Base-by-base conservation (phyloP, 768 basidiomycete genomes). In the Leucosporidium yakuticum region DNA sequence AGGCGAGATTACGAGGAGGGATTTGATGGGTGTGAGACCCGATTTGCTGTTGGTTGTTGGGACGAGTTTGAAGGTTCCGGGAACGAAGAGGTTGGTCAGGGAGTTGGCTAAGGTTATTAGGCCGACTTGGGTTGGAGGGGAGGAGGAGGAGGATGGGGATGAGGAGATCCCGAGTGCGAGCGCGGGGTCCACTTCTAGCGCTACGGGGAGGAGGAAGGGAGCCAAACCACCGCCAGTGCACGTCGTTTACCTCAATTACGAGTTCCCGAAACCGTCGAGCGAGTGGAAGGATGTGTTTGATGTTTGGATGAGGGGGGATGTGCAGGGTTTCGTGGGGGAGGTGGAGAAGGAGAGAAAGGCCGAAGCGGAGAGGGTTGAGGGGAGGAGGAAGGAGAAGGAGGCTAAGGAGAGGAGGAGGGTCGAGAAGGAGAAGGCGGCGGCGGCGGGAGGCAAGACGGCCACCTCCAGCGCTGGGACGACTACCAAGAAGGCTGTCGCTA, bases 201-300 rank as follows among this genome's bases (percentile, higher is more conserved):
- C 48, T 20, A 32, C 62, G 21, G 17, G 39, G 2, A 54, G n/a
- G 56, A 69, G 56, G 54, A 23, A 12, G 63, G 27, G 12, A 15
- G 31, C 23, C 44, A 65, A 83, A 64, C 80, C 81, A 29, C 23
- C 36, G 12, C 81, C 84, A 6, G 80, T 88, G 58, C 86, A 84
- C 76, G 84, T 88, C 6, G 82, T 94, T 23, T 92, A 90, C 78
- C 82, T 95, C 65, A 95, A 95, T 78, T 79, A 89, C 49, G 91
- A 94, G 69, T 91, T 91, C 77, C 90, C 90, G 1, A 85, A 87
- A 14, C 90, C 90, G 5, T 86, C 86, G 12, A 82, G 88, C 63
- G 90, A 92, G 70, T 94, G 90, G 91, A 88, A 89, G 69, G 88
- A 86, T 12, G 87, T 94, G 4, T 94, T 96, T 73, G 92, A 96